A percentile compares a stretch with the other conserved stretches of the same genome.
Evolutionary conservation across 2,329 filamentous ascomycete species (phyloP).

Genomic region (Colletotrichum camelliae): DNA sequence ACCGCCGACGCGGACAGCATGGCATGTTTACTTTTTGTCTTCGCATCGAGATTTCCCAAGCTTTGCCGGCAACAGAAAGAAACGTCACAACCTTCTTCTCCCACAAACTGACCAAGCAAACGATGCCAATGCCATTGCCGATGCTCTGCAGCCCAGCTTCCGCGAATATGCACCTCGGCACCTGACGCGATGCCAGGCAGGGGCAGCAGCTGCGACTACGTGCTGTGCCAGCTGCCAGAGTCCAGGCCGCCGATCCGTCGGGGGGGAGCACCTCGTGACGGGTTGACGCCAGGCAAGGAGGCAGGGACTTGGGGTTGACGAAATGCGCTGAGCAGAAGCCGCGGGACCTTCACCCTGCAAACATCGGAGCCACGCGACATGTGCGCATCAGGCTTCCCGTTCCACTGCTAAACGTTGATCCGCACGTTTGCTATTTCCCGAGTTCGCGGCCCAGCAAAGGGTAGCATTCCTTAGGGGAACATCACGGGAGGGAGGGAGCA

Average conservation of each 20-base stretch:
- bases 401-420: background rate
- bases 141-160: background rate
- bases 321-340: background rate
- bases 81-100: background rate
- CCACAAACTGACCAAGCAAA: background rate
- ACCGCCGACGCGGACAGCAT: background rate
- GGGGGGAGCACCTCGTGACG: slow-evolving; percentile 10
- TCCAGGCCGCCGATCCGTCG: slow-evolving; percentile 7
- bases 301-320: background rate
- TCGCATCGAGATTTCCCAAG: background rate
- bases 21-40: background rate
- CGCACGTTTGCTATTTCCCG: background rate
- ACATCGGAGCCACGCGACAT: background rate
- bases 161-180: slow-evolving; percentile 3
- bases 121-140: background rate
- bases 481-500: background rate
- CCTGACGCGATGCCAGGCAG: background rate
- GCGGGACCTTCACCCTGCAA: background rate
- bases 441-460: background rate
- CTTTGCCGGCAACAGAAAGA: background rate
- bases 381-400: background rate
- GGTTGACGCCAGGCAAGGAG: background rate
- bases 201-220: background rate
- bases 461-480: background rate
- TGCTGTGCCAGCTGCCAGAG: slow-evolving; percentile 8